Evolutionary conservation across 257 asterid genomes (phyloP), one percentile per base, ranked within the genome.

Genomic region (Nicotiana paniculata): DNA sequence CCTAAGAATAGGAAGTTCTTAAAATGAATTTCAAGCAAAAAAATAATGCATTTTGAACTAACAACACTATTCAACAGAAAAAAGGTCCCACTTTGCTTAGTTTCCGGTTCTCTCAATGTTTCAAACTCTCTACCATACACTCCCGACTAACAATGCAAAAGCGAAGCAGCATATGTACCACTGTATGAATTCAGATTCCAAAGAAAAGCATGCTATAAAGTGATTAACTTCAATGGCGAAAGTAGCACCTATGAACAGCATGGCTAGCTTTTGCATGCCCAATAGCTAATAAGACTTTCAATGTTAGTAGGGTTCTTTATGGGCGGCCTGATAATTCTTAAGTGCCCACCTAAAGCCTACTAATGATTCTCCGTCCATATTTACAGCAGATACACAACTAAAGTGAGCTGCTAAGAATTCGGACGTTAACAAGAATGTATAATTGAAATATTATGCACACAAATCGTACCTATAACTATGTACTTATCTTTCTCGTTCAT

Each of bases 391-490:
- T 82, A 86, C 93, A 87, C 94, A 80, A 26, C 96, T 91, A 82
- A 88, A 6, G 90, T 86, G 93, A 85, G 88, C 86, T 86, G 93
- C 97, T 93, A 95, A 95, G 97, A 94, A 94, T 94, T 85, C 89
- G 59, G 95, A 28, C 63, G 26, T 51, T 51, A 26, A 75, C 63
- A 75, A 75, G 79, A 75, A 48, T 51, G 4, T 26, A 66, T 16
- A 66, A 75, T 51, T 74, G 9, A 51, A 13, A 51, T 48, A 51
- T 15, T 51, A 74, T 15, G 43, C 43, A 48, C 24, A 8, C 79
- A 74, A 43, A 72, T 12, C 13, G 12, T 24, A 51, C 79, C 39
- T 11, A 74, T 13, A 32, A 74, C 39, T 3, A 7, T 12, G 13
- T 13, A 74, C 13, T 46, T 30, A 46, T 12, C 37, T 24, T 74